phyloP scores from a whole-genome alignment of 352 stramenopile genomes.

The Pythium aquatile region DNA sequence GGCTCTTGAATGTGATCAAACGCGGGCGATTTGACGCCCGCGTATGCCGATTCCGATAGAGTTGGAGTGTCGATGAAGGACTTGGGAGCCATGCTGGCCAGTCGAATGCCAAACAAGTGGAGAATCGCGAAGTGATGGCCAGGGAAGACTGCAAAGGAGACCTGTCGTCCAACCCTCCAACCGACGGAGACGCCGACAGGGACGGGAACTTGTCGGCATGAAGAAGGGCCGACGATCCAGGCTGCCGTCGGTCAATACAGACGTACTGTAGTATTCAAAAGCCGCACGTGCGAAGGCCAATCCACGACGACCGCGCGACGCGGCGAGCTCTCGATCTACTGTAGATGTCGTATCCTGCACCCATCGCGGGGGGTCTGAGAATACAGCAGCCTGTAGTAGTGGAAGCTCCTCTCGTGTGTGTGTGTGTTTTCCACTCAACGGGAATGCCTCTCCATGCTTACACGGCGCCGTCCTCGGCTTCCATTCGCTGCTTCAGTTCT shows the following conservation, averaged over 20 bases:
- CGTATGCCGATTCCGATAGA: background rate
- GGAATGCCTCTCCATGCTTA: background rate
- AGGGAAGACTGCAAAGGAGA: background rate
- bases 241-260: too few species aligned
- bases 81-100: background rate
- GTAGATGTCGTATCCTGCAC: background rate
- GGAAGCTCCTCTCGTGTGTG: too few species aligned
- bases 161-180: background rate
- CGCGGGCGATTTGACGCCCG: background rate
- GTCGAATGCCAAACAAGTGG: background rate
- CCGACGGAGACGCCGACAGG: background rate
- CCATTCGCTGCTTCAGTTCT: background rate
- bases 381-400: too few species aligned
- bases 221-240: too few species aligned
- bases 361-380: background rate
- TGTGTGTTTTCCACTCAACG: too few species aligned
- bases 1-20: background rate
- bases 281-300: too few species aligned
- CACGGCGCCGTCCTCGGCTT: background rate
- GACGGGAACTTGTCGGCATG: too few species aligned
- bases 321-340: too few species aligned
- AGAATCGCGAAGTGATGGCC: background rate
- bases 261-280: too few species aligned
- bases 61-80: background rate
- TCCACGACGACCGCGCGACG: too few species aligned